Evolutionary conservation across 495 filamentous ascomycete species (phyloP), one percentile per base, ranked within the genome.

Genomic region (Neohortaea acidophila): DNA sequence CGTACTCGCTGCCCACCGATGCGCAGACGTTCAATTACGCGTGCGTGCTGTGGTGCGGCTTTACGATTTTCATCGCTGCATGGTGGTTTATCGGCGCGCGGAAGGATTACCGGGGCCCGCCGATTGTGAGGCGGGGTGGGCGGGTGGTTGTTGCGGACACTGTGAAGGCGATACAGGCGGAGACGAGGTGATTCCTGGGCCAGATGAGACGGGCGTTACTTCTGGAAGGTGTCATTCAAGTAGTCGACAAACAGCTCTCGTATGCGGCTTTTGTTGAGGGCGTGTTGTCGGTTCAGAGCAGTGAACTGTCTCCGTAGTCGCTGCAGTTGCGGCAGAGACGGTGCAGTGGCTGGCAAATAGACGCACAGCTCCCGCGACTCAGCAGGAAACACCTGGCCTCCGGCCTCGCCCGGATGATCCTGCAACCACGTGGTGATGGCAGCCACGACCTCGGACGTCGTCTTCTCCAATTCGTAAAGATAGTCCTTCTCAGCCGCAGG

Each of bases 231-330:
- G 52, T 75, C 72, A 55, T 84, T 84, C 44, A 87, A 58, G 57
- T 82, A 84, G 38, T 70, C 72, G 7, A 84, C 70, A 52, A 85
- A 87, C 14, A 73, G 65, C 57, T 70, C 72, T 43, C 67, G 59
- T 40, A 85, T 69, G 58, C 79, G 64, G 12, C 51, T 58, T 39
- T 68, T 77, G 49, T 49, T 68, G 51, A 63, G 63, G 2, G 21
- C 26, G 38, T 72, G 64, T 45, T 68, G 62, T 21, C 81, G 56
- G 47, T 94, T 87, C 51, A 94, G 52, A 26, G 67, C 67, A 41
- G 92, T 84, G 65, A 85, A 96, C 52, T 87, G 82, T 45, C 89
- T 72, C 34, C 85, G 66, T 44, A 92, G 51, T 38, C 89, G 60
- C 60, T 94, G 89, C 54, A 96, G 54, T 47, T 79, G 73, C 22